Conservation (phyloP, 495 filamentous ascomycete species). For the Corynascus novoguineensis region DNA sequence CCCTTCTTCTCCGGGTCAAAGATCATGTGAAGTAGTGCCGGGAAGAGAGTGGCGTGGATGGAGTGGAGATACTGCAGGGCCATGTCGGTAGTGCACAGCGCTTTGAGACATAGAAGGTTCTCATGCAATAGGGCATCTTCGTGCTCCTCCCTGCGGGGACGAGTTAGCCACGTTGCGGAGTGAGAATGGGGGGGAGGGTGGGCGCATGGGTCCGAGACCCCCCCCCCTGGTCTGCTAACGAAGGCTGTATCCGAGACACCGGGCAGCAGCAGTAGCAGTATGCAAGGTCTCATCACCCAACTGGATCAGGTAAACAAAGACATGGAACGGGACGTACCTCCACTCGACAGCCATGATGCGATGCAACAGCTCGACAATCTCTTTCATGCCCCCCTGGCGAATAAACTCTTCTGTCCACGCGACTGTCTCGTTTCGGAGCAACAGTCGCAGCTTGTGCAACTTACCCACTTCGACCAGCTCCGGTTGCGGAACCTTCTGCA, state of each 20-base stretch:
- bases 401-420: slow-evolving; percentile 93
- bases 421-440: slow-evolving; percentile 90
- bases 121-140: slow-evolving; percentile 92
- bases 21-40: slow-evolving; percentile 77
- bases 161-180: slow-evolving; percentile 21
- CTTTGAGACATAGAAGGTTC: slow-evolving; percentile 88
- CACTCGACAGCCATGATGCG: slow-evolving; percentile 93
- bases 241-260: background rate
- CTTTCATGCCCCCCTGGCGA: slow-evolving; percentile 80
- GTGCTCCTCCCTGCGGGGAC: slow-evolving; percentile 74
- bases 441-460: slow-evolving; percentile 83
- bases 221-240: background rate
- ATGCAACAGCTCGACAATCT: slow-evolving; percentile 78
- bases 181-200: background rate
- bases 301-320: background rate
- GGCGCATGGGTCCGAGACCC: background rate
- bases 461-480: slow-evolving; percentile 85
- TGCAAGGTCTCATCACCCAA: background rate
- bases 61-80: slow-evolving; percentile 74
- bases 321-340: slow-evolving; percentile 62
- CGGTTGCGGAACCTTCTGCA: slow-evolving; percentile 70
- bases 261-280: background rate
- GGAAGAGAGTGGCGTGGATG: slow-evolving; percentile 77
- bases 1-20: slow-evolving; percentile 98
- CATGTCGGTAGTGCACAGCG: slow-evolving; percentile 81